These are phyloP conservation scores for Paragyromitra xinjiangensis DNA, from an alignment of 495 filamentous ascomycete species.

Conservation along the genomic window DNA sequence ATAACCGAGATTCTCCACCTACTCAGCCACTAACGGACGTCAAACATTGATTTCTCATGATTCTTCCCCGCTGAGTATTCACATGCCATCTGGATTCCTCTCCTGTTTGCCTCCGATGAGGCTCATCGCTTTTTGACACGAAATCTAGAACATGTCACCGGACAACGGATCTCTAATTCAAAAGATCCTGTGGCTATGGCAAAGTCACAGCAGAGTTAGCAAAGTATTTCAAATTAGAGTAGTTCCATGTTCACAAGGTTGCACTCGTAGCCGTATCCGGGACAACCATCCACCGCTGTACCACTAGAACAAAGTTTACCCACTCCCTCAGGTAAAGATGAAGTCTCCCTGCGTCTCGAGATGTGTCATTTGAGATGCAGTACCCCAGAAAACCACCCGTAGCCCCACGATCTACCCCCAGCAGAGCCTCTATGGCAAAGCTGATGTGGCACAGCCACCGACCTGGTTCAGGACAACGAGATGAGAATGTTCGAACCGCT, in stretches of 20 bases:
- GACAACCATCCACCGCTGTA: neutral
- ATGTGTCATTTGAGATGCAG: constrained; percentile 1
- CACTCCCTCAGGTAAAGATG: neutral
- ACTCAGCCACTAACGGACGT: neutral
- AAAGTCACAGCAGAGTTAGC: neutral
- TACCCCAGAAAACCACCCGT: neutral
- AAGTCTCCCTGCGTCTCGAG: neutral
- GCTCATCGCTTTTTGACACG: neutral
- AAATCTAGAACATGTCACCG: neutral
- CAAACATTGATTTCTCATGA: neutral
- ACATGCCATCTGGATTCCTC: neutral
- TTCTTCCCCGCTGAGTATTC: neutral
- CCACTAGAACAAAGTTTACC: neutral
- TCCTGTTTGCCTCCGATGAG: neutral
- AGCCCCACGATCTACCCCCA: neutral
- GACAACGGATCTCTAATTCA: neutral
- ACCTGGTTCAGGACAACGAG: too few species aligned
- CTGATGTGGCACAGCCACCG: neutral
- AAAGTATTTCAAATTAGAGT: neutral
- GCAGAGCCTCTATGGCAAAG: neutral
- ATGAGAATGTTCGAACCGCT: too few species aligned
- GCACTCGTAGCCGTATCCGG: neutral
- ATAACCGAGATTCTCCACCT: neutral
- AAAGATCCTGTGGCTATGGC: constrained; percentile 5
- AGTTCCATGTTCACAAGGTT: neutral